A percentile compares a stretch with the other conserved stretches of the same genome.
Evolutionary conservation across 805 yeast species (phyloP).

Genomic region (Saccharomycopsis fermentans): DNA sequence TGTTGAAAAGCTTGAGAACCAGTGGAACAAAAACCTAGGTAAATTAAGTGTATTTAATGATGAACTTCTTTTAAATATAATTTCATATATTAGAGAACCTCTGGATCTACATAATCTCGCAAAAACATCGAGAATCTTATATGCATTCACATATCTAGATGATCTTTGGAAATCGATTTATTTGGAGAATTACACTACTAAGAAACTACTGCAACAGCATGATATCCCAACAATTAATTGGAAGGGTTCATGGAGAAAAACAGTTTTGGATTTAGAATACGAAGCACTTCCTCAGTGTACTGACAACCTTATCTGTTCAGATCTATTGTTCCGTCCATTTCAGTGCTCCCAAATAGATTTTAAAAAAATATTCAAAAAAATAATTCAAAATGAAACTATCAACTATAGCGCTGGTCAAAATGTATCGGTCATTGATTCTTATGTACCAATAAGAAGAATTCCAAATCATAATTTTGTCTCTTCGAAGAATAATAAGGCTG

Average conservation of each 20-base stretch:
- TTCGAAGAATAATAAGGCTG: conserved; percentile 32
- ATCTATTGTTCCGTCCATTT: conserved; percentile 70
- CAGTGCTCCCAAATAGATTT: conserved; percentile 71
- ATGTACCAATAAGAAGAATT: conserved; percentile 29
- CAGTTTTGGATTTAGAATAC: conserved; percentile 33
- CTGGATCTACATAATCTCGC: conserved; percentile 42
- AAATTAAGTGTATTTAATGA: conserved; percentile 44
- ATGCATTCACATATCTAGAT: conserved; percentile 66
- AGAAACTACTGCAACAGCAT: neutral
- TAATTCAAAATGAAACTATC: conserved; percentile 38
- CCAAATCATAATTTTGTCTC: conserved; percentile 34
- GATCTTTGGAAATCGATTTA: conserved; percentile 71
- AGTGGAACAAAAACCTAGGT: conserved; percentile 40
- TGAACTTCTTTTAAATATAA: conserved; percentile 46
- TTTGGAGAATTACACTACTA: conserved; percentile 20
- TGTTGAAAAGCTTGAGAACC: conserved; percentile 10
- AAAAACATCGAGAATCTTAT: conserved; percentile 53
- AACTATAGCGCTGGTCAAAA: conserved; percentile 7
- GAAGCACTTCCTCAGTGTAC: conserved; percentile 39
- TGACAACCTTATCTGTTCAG: conserved; percentile 55
- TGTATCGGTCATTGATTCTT: conserved; percentile 12
- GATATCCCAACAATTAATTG: conserved; percentile 25
- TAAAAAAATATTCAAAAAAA: conserved; percentile 33
- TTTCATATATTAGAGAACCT: conserved; percentile 39
- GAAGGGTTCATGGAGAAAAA: conserved; percentile 76